A percentile compares a stretch with the other conserved stretches of the same genome.
These are phyloP conservation scores for Cajanus cajan DNA, from an alignment of 306 rosid genomes.

Conservation along the genomic window DNA sequence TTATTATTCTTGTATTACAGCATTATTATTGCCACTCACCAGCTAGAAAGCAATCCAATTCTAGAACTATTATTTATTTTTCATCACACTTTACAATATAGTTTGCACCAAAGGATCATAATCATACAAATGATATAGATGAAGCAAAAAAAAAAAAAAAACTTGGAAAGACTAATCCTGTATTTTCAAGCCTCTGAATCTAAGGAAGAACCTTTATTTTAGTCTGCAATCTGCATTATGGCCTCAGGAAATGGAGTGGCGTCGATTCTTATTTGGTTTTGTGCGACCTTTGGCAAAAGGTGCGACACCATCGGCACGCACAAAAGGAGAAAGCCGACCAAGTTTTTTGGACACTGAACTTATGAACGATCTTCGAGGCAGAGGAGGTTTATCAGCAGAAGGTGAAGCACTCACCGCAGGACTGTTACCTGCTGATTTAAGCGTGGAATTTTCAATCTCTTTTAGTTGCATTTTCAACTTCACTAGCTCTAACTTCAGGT, in stretches of 20 bases:
- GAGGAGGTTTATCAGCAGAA: conserved; percentile 68
- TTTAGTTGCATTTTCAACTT: conserved; percentile 72
- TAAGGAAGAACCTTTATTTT: conserved; percentile 27
- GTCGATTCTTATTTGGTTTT: conserved; percentile 66
- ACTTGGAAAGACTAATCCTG: conserved; percentile 21
- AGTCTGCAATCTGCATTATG: conserved; percentile 22
- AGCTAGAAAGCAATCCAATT: conserved; percentile 20
- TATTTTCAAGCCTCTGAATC: conserved; percentile 24
- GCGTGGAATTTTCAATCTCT: conserved; percentile 56
- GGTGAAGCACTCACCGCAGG: conserved; percentile 40
- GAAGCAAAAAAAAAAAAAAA: background rate
- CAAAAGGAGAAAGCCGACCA: conserved; percentile 68
- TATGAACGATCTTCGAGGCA: conserved; percentile 75
- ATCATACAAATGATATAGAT: conserved; percentile 35
- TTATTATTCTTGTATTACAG: background rate
- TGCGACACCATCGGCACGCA: conserved; percentile 59
- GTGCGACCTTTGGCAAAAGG: conserved; percentile 49
- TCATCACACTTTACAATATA: conserved; percentile 33
- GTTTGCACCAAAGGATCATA: conserved; percentile 30
- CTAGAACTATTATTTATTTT: conserved; percentile 27
- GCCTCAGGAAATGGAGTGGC: conserved; percentile 83
- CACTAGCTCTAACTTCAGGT: conserved; percentile 68
- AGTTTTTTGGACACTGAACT: conserved; percentile 69
- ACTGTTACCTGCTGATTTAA: conserved; percentile 47
- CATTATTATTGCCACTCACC: background rate